Base-by-base conservation (phyloP, 345 rosid genomes). In the Arabis hirsuta region DNA sequence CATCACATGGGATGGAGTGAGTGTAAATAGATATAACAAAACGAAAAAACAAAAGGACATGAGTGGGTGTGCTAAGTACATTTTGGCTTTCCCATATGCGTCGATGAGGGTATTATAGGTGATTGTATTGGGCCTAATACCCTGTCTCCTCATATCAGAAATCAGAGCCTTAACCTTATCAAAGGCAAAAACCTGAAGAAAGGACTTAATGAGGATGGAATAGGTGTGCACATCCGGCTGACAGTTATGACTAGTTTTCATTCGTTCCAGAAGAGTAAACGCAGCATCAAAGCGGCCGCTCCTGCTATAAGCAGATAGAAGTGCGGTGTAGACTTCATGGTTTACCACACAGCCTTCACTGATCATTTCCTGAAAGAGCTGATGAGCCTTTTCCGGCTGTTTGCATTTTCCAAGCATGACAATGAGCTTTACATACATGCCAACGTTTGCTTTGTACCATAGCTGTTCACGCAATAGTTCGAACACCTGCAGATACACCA, bases 321-420 rank as follows among this genome's bases (percentile, higher is more conserved):
- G 82, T 1, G 97, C 95, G 3, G 97, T 90, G 65, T 85, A 90
- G 19, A 90, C 81, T 82, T 90, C 95, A 57, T 68, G 85, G 73
- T 78, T 89, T 51, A 79, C 82, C 54, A 16, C 77, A 78, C 96
- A 93, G 6, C 91, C 97, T 78, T 94, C 97, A 62, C 71, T 79
- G 32, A 86, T 59, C 96, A 94, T 90, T 51, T 65, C 87, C 48
- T 82, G 85, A 80, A 90, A 90, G 51, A 94, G 90, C 45, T 81
- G 86, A 64, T 72, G 84, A 9, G 98, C 98, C 73, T 88, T 94
- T 11, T 82, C 86, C 5, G 98, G 89, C 75, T 89, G 95, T 78
- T 85, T 90, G 78, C 97, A 94, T 84, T 90, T 90, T 6, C 97
- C 95, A 36, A 94, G 92, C 98, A 90, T 87, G 62, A 91, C 90